Base-by-base conservation (phyloP, 306 rosid species). In the Lathyrus tuberosus region DNA sequence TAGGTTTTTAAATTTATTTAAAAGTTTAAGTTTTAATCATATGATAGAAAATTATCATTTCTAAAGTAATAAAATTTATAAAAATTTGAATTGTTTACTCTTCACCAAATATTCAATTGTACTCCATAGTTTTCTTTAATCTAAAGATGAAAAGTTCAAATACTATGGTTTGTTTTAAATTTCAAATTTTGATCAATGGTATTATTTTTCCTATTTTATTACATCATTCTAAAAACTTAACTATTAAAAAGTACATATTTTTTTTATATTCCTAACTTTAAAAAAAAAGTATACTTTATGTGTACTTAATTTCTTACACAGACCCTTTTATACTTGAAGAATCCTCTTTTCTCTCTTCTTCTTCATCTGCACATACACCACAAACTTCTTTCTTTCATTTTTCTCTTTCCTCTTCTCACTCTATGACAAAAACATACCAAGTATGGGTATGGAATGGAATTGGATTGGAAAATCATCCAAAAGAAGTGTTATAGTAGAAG, bases 261-360 rank as follows among this genome's bases (percentile, higher is more conserved):
- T 16, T 8, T 16, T 10, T 16, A 16, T 48, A 48, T 48, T 48
- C 24, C 54, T 20, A 48, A 47, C 17, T 7, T 47, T 48, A 0
- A 20, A 20, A 20, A 20, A 24, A 30, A 18, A 31, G 69, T 4
- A 33, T 33, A 5, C 9, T 33, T n/a, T 52, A 26, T 30, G 57
- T 78, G 90, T 83, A 87, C 89, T 86, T 80, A 83, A 77, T 84
- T 85, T 86, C 82, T 81, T 73, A 63, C 82, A 76, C 76, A 71
- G 67, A 48, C 68, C 78, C 79, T 76, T 67, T 77, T 69, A 67
- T 84, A 83, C 86, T 81, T 80, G 61, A 40, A 76, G 87, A 86
- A 89, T 88, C 90, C 87, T 71, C 83, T 85, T 83, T 86, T 82
- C 74, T 80, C 86, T 87, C 89, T 84, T 81, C 89, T 84, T 81